Evolutionary conservation across 2,329 filamentous ascomycete species (phyloP).

Genomic region (Sordariomycetes sp.): DNA sequence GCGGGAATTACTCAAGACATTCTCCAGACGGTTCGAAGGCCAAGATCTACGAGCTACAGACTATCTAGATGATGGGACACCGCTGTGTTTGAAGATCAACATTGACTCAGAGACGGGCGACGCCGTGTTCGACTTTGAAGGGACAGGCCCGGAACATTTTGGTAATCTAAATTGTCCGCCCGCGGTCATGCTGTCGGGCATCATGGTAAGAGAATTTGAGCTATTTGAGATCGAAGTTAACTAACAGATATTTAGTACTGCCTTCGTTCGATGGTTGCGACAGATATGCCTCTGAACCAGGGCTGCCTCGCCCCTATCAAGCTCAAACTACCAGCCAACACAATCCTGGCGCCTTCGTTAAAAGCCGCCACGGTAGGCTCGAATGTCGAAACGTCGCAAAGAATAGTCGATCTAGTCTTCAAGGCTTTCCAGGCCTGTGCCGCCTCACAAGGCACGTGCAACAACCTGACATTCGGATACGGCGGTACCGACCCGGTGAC

Average conservation of each 20-base stretch:
- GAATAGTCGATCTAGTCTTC: constrained; percentile 54
- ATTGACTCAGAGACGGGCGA: constrained; percentile 68
- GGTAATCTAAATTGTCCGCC: constrained; percentile 20
- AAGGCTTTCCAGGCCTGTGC: constrained; percentile 67
- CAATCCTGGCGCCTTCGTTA: constrained; percentile 21
- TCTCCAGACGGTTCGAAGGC: constrained; percentile 59
- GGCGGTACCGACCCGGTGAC: constrained; percentile 26
- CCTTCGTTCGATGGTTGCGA: constrained; percentile 19
- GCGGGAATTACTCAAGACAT: constrained; percentile 60
- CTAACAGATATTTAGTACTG: constrained; percentile 10
- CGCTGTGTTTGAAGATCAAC: constrained; percentile 63
- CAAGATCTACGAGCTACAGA: constrained; percentile 66
- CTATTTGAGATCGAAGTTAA: not conserved
- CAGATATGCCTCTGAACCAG: constrained; percentile 21
- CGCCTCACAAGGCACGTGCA: constrained; percentile 67
- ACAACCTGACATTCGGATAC: constrained; percentile 73
- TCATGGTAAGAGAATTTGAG: constrained; percentile 10
- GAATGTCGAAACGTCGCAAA: constrained; percentile 22
- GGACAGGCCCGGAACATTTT: constrained; percentile 16
- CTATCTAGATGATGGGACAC: constrained; percentile 79
- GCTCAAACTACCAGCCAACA: constrained; percentile 13
- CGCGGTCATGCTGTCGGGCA: constrained; percentile 17
- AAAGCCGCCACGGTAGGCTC: constrained; percentile 22
- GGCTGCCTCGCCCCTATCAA: constrained; percentile 38
- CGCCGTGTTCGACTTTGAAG: constrained; percentile 50